phyloP scores from a whole-genome alignment of 257 asterid genomes.

The Dorcoceras hygrometricum region DNA sequence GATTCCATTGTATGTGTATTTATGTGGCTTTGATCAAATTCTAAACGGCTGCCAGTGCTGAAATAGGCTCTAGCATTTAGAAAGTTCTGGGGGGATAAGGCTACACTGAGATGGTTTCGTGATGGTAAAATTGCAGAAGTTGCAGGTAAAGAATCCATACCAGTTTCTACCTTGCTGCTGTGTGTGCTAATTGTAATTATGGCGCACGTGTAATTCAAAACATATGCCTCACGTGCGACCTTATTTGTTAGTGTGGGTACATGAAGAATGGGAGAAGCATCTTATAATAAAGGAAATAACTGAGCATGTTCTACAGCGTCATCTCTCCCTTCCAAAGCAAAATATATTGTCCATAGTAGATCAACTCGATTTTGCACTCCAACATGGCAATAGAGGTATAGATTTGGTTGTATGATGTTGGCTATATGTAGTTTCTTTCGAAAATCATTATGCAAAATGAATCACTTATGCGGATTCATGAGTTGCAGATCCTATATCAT shows the following conservation, averaged over 20 bases:
- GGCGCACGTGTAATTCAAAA: conserved; percentile 21
- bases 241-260: conserved; percentile 73
- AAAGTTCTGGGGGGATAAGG: conserved; percentile 95
- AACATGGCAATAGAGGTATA: conserved; percentile 61
- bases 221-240: conserved; percentile 11
- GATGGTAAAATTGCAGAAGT: conserved; percentile 95
- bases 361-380: conserved; percentile 91
- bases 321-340: conserved; percentile 72
- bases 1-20: conserved; percentile 6
- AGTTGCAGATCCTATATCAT: conserved; percentile 77
- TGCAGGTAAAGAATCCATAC: conserved; percentile 58
- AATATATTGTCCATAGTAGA: conserved; percentile 58
- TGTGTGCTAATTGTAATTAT: conserved; percentile 15
- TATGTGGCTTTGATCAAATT: conserved; percentile 2
- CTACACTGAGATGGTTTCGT: conserved; percentile 81
- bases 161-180: conserved; percentile 25
- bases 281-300: conserved; percentile 72
- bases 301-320: conserved; percentile 72
- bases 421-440: conserved; percentile 15
- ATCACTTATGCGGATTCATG: conserved; percentile 19
- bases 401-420: conserved; percentile 10
- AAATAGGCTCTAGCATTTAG: conserved; percentile 84
- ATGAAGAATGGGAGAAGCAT: conserved; percentile 75
- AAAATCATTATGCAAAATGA: conserved; percentile 17
- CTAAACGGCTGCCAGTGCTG: conserved; percentile 17